Conservation (phyloP, 352 stramenopile species). For the Elongisporangium undulatum region DNA sequence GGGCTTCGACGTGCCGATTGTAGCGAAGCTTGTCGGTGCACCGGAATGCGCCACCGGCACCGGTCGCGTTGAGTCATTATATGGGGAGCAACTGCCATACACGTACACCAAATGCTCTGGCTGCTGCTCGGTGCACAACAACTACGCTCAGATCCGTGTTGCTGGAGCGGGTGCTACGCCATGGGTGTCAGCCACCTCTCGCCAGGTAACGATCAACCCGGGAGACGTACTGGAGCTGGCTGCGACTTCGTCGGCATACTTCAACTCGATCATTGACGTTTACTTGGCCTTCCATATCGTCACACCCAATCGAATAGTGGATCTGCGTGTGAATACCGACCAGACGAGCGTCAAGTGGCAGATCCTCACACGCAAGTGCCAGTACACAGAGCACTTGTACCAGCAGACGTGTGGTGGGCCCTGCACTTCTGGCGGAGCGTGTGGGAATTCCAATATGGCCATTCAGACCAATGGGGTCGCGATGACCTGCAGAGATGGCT, state of each 20-base stretch:
- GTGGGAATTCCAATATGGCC: constrained; percentile 53
- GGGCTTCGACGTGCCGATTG: constrained; percentile 51
- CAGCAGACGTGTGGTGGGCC: constrained; percentile 41
- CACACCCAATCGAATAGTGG: constrained; percentile 61
- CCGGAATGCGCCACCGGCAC: constrained; percentile 50
- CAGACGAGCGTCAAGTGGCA: constrained; percentile 41
- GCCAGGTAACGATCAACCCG: constrained; percentile 34
- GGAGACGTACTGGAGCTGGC: constrained; percentile 46
- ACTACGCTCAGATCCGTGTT: constrained; percentile 42
- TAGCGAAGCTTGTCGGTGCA: constrained; percentile 66
- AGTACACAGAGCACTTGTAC: constrained; percentile 45
- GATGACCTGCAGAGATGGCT: constrained; percentile 25
- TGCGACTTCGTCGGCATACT: constrained; percentile 36
- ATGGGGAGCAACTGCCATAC: constrained; percentile 38
- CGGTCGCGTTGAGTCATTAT: constrained; percentile 45
- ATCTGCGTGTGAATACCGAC: no score
- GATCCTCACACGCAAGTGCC: constrained; percentile 56
- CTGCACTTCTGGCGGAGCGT: constrained; percentile 26
- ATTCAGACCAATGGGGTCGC: constrained; percentile 23
- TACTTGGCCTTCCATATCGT: constrained; percentile 72
- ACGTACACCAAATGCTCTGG: constrained; percentile 56
- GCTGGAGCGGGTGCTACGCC: constrained; percentile 14
- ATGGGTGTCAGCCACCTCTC: constrained; percentile 13
- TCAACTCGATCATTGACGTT: constrained; percentile 61
- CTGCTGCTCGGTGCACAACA: constrained; percentile 60